phyloP scores from a whole-genome alignment of 176 grass and related monocot species.

The Pontederia paniculata region DNA sequence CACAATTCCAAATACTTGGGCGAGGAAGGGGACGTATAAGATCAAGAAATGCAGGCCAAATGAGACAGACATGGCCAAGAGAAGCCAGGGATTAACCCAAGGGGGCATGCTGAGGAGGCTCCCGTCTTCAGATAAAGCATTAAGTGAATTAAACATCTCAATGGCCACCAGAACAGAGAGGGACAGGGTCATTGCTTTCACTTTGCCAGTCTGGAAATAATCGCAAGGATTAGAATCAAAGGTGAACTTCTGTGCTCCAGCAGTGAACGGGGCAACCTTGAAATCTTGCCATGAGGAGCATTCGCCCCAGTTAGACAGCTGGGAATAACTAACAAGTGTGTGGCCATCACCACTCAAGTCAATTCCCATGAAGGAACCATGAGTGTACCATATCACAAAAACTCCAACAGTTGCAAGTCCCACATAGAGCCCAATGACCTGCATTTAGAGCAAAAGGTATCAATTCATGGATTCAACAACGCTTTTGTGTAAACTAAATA shows the following conservation, averaged over 20 bases:
- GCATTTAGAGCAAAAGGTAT: slow-evolving; percentile 3
- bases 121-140: slow-evolving; percentile 77
- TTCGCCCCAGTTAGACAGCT: slow-evolving; percentile 84
- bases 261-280: slow-evolving; percentile 63
- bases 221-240: slow-evolving; percentile 67
- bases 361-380: slow-evolving; percentile 89
- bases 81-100: slow-evolving; percentile 87
- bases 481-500: background rate
- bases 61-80: slow-evolving; percentile 64
- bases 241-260: slow-evolving; percentile 52
- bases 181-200: slow-evolving; percentile 82
- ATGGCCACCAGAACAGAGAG: slow-evolving; percentile 80
- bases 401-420: slow-evolving; percentile 70
- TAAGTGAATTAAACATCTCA: slow-evolving; percentile 97
- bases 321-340: slow-evolving; percentile 72
- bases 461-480: background rate
- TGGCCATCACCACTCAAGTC: slow-evolving; percentile 85
- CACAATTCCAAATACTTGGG: slow-evolving; percentile 67
- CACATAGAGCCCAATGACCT: slow-evolving; percentile 70
- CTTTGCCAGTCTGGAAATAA: slow-evolving; percentile 81
- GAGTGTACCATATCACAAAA: slow-evolving; percentile 94
- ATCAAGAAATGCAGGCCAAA: slow-evolving; percentile 90
- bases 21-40: slow-evolving; percentile 76
- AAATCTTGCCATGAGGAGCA: slow-evolving; percentile 70
- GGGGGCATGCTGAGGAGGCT: slow-evolving; percentile 85